Evolutionary conservation across 192 early-diverging fungal species (phyloP).

Genomic region (Allomyces macrogynus): DNA sequence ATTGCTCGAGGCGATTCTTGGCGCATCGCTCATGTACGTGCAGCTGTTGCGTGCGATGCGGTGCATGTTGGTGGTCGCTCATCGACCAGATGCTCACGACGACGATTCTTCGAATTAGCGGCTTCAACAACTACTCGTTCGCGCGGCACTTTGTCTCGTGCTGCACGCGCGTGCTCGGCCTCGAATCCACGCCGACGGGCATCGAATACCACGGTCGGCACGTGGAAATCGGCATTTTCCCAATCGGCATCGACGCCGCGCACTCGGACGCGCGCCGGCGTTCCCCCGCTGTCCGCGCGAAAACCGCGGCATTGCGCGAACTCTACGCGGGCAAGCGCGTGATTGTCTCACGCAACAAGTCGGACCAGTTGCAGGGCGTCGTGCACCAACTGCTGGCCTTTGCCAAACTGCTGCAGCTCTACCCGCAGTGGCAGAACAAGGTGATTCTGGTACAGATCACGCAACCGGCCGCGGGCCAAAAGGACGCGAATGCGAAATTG

Average conservation of each 20-base stretch:
- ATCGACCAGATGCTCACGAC: no score
- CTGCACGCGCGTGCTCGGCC: slow-evolving; percentile 80
- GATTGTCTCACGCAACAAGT: slow-evolving; percentile 84
- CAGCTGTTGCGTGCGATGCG: no score
- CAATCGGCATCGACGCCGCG: slow-evolving; percentile 85
- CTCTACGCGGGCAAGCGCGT: slow-evolving; percentile 75
- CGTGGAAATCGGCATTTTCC: slow-evolving; percentile 74
- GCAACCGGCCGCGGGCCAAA: slow-evolving; percentile 52
- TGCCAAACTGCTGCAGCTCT: slow-evolving; percentile 72
- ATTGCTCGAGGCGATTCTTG: slow-evolving; percentile 72
- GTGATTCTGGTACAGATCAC: slow-evolving; percentile 92
- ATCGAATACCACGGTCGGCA: slow-evolving; percentile 68
- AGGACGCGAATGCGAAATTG: slow-evolving; percentile 15
- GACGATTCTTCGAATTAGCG: no score
- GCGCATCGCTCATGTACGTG: slow-evolving; percentile 49
- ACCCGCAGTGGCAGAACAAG: slow-evolving; percentile 81
- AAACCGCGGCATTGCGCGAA: slow-evolving; percentile 59
- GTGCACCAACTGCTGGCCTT: slow-evolving; percentile 83
- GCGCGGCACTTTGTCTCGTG: slow-evolving; percentile 61
- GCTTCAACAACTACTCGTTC: no score
- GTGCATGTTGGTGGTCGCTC: no score
- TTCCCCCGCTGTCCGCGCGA: slow-evolving; percentile 46
- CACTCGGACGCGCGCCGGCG: slow-evolving; percentile 25
- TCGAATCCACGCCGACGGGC: slow-evolving; percentile 72
- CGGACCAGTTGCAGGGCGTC: slow-evolving; percentile 86